Evolutionary conservation across 345 rosid genomes (phyloP).

Genomic region (Boechera divaricarpa): DNA sequence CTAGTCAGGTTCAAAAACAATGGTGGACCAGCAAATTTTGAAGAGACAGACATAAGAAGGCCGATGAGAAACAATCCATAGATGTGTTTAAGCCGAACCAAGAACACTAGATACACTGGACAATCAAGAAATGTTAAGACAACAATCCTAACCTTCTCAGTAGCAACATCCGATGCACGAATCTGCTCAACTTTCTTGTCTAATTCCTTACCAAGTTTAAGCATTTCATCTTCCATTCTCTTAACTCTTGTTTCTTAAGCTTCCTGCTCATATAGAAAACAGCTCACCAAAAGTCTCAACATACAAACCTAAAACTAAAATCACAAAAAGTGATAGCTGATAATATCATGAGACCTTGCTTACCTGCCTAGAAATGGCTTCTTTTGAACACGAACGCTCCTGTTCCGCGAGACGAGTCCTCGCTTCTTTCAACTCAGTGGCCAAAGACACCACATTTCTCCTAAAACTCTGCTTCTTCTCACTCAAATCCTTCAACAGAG

Average conservation of each 20-base stretch:
- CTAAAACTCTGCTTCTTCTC: constrained; percentile 92
- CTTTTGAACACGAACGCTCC: constrained; percentile 71
- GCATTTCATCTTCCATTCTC: constrained; percentile 67
- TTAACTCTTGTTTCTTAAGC: constrained; percentile 80
- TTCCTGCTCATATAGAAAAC: constrained; percentile 55
- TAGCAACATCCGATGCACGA: constrained; percentile 63
- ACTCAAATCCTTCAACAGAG: constrained; percentile 78
- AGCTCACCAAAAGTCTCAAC: constrained; percentile 43
- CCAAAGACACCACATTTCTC: constrained; percentile 83
- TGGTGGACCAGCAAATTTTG: neutral
- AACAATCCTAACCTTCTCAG: constrained; percentile 66
- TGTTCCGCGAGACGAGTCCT: constrained; percentile 74
- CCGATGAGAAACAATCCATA: constrained; percentile 2
- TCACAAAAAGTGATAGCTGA: constrained; percentile 25
- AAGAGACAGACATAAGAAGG: neutral
- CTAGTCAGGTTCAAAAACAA: neutral
- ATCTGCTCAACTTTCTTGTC: constrained; percentile 69
- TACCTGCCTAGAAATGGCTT: constrained; percentile 77
- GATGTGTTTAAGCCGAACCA: constrained; percentile 5
- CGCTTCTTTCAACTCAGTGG: constrained; percentile 80
- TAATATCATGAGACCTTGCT: constrained; percentile 16
- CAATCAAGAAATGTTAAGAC: constrained; percentile 2
- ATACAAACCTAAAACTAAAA: constrained; percentile 6
- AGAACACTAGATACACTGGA: neutral
- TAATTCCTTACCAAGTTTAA: constrained; percentile 53